Conservation (phyloP, 345 rosid species). For the Salix purpurea region DNA sequence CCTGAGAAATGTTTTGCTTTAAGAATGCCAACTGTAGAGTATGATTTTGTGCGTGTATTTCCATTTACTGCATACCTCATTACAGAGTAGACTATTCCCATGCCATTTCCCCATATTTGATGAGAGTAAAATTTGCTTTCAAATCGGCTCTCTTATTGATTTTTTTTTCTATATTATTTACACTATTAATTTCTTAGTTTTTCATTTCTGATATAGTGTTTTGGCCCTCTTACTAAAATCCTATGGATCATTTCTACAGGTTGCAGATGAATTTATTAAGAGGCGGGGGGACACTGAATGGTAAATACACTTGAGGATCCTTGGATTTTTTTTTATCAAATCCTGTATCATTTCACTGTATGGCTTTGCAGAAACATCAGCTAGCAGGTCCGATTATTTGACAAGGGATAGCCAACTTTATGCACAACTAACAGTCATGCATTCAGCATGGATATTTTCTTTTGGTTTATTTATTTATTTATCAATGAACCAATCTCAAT, state of each 20-base stretch:
- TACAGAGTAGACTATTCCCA: neutral
- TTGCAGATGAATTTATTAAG: constrained; percentile 63
- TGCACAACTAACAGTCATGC: neutral
- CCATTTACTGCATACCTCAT: neutral
- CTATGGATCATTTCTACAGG: constrained; percentile 30
- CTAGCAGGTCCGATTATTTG: neutral
- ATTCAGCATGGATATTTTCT: neutral
- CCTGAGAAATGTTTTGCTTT: neutral
- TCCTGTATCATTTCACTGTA: neutral
- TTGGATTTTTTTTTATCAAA: neutral
- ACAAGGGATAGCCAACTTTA: neutral
- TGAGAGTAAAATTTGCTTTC: neutral
- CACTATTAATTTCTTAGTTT: neutral
- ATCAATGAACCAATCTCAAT: neutral
- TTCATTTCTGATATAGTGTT: neutral
- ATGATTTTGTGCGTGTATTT: neutral
- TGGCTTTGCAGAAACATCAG: neutral
- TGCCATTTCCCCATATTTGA: neutral
- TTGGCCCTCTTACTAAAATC: constrained; percentile 1
- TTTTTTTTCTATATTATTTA: neutral
- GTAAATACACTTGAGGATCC: constrained; percentile 27
- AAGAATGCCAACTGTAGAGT: neutral
- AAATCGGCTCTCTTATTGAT: neutral
- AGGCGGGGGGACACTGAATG: constrained; percentile 63
- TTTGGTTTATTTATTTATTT: neutral